These are phyloP conservation scores for Naganishia liquefaciens DNA, from an alignment of 1,284 basidiomycete genomes.

Conservation along the genomic window DNA sequence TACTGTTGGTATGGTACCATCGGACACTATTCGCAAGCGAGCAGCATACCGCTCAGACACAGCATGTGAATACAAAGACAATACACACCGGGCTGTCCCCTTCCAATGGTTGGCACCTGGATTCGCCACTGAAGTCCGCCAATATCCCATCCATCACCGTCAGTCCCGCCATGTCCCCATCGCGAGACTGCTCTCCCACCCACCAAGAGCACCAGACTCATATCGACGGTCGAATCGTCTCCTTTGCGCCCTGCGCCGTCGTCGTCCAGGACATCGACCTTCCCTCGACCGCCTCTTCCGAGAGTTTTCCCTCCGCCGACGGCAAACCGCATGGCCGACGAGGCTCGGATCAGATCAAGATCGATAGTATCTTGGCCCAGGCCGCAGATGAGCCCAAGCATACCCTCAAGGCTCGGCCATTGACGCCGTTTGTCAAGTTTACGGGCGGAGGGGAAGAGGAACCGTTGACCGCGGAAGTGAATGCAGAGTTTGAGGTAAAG, in stretches of 20 bases:
- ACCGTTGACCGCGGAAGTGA: conserved; percentile 7
- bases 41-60: background rate
- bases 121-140: conserved; percentile 3
- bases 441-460: conserved; percentile 1
- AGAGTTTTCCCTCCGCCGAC: conserved; percentile 14
- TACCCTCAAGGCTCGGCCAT: conserved; percentile 8
- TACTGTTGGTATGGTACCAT: background rate
- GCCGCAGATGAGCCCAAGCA: conserved; percentile 1
- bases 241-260: conserved; percentile 14
- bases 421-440: conserved; percentile 24
- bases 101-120: background rate
- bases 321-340: background rate
- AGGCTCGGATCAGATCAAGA: conserved; percentile 18
- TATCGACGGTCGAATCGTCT: conserved; percentile 30
- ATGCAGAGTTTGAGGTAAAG: conserved; percentile 3
- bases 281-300: conserved; percentile 15
- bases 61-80: background rate
- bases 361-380: conserved; percentile 15
- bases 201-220: conserved; percentile 31
- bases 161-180: too few relatives aligned
- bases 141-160: conserved; percentile 14
- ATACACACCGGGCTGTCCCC: background rate
- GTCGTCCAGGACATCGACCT: conserved; percentile 5
- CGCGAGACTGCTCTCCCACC: background rate
- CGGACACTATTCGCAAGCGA: background rate